phyloP scores from a whole-genome alignment of 129 eudicot genomes.

The Flaveria linearis region DNA sequence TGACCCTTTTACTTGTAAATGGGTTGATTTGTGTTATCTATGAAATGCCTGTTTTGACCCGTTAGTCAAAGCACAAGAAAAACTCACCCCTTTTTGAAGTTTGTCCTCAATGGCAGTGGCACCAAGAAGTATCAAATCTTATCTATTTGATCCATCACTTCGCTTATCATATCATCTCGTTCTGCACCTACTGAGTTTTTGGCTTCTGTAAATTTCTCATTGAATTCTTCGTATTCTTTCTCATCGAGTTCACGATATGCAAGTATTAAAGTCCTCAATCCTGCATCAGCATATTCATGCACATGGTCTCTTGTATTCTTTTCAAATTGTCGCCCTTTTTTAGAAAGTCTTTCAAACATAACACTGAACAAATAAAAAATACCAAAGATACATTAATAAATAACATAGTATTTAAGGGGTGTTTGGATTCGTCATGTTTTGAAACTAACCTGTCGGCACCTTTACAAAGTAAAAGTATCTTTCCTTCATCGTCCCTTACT shows the following conservation, averaged over 20 bases:
- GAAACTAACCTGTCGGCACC: conserved; percentile 62
- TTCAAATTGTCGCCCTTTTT: conserved; percentile 23
- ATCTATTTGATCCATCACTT: conserved; percentile 52
- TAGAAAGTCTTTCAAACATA: conserved; percentile 10
- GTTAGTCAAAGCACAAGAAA: background rate
- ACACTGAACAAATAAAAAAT: background rate
- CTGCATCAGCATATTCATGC: conserved; percentile 64
- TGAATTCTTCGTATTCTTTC: conserved; percentile 44
- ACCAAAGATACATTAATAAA: background rate
- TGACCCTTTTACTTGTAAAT: background rate
- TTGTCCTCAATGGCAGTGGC: conserved; percentile 78
- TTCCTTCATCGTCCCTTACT: conserved; percentile 52
- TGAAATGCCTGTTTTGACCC: background rate
- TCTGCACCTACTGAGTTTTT: conserved; percentile 59
- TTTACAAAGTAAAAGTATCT: conserved; percentile 48
- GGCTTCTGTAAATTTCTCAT: conserved; percentile 46
- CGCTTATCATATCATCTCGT: conserved; percentile 48
- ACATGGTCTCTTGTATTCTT: conserved; percentile 54
- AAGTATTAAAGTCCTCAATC: conserved; percentile 59
- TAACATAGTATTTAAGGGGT: background rate
- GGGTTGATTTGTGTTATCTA: background rate
- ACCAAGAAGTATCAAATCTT: conserved; percentile 70
- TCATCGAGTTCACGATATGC: conserved; percentile 63
- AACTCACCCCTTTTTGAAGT: conserved; percentile 68
- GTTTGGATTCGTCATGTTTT: background rate